Evolutionary conservation across 306 rosid genomes (phyloP).

Genomic region (Prunus kanzakura): DNA sequence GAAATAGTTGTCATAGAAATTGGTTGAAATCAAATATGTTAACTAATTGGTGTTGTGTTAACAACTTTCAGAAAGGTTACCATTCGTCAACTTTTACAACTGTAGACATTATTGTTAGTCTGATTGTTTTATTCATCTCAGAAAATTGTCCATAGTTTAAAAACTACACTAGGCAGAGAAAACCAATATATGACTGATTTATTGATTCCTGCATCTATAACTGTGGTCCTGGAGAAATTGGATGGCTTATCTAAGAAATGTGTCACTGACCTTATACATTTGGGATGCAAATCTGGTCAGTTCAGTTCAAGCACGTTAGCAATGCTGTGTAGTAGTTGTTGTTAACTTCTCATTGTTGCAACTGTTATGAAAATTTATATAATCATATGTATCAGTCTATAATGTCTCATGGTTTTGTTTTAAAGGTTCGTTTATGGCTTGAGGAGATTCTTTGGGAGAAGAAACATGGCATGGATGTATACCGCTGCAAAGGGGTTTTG

Average conservation of each 20-base stretch:
- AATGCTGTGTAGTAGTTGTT: not conserved
- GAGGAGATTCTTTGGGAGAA: constrained; percentile 99
- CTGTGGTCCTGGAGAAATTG: not conserved
- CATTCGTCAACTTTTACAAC: not conserved
- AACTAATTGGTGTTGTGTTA: not conserved
- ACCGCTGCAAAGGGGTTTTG: constrained; percentile 88
- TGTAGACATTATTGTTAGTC: not conserved
- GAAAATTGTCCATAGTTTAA: not conserved
- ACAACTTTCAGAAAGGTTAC: not conserved
- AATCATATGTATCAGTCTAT: not conserved
- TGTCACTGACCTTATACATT: not conserved
- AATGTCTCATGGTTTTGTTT: constrained; percentile 12
- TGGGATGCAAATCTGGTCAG: not conserved
- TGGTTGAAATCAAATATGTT: constrained; percentile 8
- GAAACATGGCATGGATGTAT: constrained; percentile 84
- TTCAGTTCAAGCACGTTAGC: not conserved
- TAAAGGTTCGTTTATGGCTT: constrained; percentile 72
- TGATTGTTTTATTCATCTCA: not conserved
- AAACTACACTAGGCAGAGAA: not conserved
- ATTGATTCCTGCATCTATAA: not conserved
- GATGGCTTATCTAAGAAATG: not conserved
- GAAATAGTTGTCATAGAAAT: not conserved
- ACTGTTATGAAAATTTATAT: not conserved
- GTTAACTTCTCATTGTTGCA: not conserved
- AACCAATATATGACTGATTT: not conserved